These are phyloP conservation scores for Tetrahymena elliotti DNA, from an alignment of 73 alveolate genomes.

Conservation along the genomic window DNA sequence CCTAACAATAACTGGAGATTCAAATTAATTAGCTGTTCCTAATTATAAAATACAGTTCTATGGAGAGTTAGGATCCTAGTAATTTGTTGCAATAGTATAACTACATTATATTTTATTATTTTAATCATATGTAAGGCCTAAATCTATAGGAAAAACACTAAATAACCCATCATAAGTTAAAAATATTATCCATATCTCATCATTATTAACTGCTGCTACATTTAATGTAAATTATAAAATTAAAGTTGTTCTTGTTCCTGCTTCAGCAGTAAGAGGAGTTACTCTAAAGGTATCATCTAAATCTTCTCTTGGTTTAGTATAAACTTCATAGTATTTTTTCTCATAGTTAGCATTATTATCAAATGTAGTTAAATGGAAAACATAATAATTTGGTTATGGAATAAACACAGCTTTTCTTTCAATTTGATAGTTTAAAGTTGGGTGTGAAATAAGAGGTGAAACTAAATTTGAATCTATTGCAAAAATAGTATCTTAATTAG, in stretches of 20 bases:
- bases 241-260: neutral
- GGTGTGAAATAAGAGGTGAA: neutral
- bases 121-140: neutral
- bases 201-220: neutral
- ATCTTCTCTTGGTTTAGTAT: neutral
- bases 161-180: neutral
- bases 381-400: neutral
- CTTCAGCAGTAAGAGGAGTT: neutral
- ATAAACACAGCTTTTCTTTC: neutral
- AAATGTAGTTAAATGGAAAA: neutral
- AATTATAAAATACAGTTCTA: neutral
- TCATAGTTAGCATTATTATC: neutral
- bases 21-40: neutral
- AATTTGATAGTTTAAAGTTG: neutral
- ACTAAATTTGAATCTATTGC: neutral
- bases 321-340: neutral
- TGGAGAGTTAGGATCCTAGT: neutral
- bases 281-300: neutral
- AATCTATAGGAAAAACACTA: neutral
- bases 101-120: neutral
- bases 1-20: neutral
- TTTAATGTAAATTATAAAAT: neutral
- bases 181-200: neutral
- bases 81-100: neutral
- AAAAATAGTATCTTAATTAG: neutral